Conservation (phyloP, 2,329 filamentous ascomycete species). For the Bimuria novae-zelandiae region DNA sequence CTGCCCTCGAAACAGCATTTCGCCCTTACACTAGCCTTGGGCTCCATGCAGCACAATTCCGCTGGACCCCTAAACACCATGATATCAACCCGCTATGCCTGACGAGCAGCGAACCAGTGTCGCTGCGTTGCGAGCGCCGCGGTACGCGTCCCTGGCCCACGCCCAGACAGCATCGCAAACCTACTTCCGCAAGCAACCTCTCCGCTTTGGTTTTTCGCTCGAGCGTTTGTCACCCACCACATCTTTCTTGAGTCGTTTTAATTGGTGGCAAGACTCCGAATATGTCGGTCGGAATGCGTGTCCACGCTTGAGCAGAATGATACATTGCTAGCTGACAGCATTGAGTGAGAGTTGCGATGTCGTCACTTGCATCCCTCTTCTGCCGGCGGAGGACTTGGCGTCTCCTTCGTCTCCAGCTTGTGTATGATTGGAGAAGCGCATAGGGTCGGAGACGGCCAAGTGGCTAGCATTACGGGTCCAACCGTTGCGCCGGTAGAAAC, state of each 20-base stretch:
- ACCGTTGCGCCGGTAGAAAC: conserved; percentile 8
- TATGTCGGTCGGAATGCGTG: not conserved
- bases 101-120: not conserved
- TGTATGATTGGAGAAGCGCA: not conserved
- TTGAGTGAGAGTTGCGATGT: not conserved
- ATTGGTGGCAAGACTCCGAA: too few species aligned
- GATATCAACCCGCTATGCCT: conserved; percentile 10
- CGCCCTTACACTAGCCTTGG: conserved; percentile 16
- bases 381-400: conserved; percentile 15
- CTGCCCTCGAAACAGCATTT: conserved; percentile 23
- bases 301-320: too few species aligned
- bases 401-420: not conserved
- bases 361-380: conserved; percentile 8
- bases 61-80: conserved; percentile 7
- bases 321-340: conserved; percentile 1
- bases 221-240: not conserved
- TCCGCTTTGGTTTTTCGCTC: not conserved
- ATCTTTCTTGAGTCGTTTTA: too few species aligned
- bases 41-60: conserved; percentile 18
- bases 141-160: not conserved
- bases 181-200: not conserved
- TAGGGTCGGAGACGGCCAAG: not conserved
- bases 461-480: conserved; percentile 5
- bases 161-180: too few species aligned
- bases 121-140: not conserved